Conservation (phyloP, 805 yeast species). For the Zygoascus ofunaensis region DNA sequence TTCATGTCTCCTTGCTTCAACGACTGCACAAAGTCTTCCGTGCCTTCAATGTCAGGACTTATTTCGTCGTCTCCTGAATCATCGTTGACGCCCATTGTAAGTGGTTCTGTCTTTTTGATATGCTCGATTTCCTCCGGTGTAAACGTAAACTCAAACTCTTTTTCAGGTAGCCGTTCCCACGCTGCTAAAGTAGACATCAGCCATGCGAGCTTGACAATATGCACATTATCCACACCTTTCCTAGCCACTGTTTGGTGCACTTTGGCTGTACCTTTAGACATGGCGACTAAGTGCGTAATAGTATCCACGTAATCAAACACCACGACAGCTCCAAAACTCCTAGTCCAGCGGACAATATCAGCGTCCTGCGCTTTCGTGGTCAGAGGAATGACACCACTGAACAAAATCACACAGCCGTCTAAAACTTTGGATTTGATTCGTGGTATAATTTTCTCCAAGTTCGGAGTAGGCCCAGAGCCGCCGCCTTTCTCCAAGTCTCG, state of each 20-base stretch:
- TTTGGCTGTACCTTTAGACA: constrained; percentile 71
- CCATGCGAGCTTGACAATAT: constrained; percentile 91
- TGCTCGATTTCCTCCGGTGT: constrained; percentile 19
- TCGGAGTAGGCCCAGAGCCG: constrained; percentile 17
- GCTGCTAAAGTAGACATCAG: constrained; percentile 70
- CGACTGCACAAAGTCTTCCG: constrained; percentile 29
- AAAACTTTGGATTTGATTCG: constrained; percentile 62
- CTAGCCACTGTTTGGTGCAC: constrained; percentile 63
- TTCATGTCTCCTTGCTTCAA: constrained; percentile 32
- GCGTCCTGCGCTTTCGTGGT: constrained; percentile 64
- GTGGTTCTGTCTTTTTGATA: constrained; percentile 18
- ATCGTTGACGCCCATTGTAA: constrained; percentile 35
- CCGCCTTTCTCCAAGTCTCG: constrained; percentile 30
- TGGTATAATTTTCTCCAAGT: constrained; percentile 40
- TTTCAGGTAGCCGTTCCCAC: constrained; percentile 66
- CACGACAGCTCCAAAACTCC: constrained; percentile 83
- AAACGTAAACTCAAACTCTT: constrained; percentile 39
- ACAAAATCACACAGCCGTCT: constrained; percentile 57
- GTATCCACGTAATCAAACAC: constrained; percentile 57
- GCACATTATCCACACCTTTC: constrained; percentile 39
- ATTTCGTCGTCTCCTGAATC: constrained; percentile 31
- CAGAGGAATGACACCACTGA: constrained; percentile 87
- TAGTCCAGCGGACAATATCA: constrained; percentile 87
- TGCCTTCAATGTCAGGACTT: constrained; percentile 38
- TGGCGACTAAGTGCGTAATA: constrained; percentile 85